Evolutionary conservation across 2,329 filamentous ascomycete species (phyloP).

Genomic region (Ascochyta lentis): DNA sequence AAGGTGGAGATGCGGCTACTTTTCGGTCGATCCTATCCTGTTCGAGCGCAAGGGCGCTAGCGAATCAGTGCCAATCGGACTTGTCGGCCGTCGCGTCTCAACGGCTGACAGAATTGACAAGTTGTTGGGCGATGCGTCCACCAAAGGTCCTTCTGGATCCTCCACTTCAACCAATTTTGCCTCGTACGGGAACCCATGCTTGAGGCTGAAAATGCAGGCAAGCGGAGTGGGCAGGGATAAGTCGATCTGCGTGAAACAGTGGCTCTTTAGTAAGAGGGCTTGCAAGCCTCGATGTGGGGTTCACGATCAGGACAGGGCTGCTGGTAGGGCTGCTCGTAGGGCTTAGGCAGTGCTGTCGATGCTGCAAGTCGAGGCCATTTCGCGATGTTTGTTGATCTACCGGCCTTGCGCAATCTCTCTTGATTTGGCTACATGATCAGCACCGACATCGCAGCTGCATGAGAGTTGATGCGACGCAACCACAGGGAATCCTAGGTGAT

Average conservation of each 20-base stretch:
- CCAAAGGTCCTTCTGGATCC: slow-evolving; percentile 8
- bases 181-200: background rate
- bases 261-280: background rate
- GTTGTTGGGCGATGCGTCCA: slow-evolving; percentile 12
- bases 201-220: background rate
- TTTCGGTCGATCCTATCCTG: slow-evolving; percentile 22
- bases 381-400: background rate
- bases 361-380: too few species aligned
- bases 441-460: background rate
- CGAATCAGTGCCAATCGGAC: slow-evolving; percentile 8
- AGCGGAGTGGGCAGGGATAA: background rate
- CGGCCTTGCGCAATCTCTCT: background rate
- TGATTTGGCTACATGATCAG: background rate
- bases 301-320: background rate
- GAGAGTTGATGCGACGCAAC: background rate
- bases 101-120: slow-evolving; percentile 6
- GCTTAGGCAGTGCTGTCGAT: background rate
- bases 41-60: slow-evolving; percentile 3
- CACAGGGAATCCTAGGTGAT: background rate
- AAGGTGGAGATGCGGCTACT: slow-evolving; percentile 40
- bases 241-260: slow-evolving; percentile 2
- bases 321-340: background rate
- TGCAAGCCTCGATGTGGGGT: background rate
- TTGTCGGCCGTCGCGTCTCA: background rate
- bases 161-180: slow-evolving; percentile 10